These are phyloP conservation scores for Notholithocarpus densiflorus DNA, from an alignment of 306 rosid species.

Conservation along the genomic window DNA sequence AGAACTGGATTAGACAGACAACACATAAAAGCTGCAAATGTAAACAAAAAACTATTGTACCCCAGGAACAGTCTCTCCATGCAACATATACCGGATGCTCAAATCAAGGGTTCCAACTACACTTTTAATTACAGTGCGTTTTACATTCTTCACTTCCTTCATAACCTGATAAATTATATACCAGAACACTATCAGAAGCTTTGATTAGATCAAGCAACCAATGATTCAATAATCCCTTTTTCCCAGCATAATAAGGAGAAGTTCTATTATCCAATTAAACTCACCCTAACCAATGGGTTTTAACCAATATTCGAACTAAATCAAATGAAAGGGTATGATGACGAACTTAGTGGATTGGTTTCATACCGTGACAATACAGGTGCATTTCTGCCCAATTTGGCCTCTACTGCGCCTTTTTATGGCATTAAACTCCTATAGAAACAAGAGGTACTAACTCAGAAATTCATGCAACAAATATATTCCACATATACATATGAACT, in stretches of 20 bases:
- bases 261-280: background rate
- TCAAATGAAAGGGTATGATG: constrained; percentile 11
- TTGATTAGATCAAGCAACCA: background rate
- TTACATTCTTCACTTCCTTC: constrained; percentile 62
- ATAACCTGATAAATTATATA: constrained; percentile 64
- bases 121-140: constrained; percentile 58
- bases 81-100: constrained; percentile 59
- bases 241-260: background rate
- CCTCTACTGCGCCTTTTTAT: constrained; percentile 51
- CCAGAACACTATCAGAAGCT: constrained; percentile 26
- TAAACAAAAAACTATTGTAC: constrained; percentile 33
- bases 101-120: constrained; percentile 91
- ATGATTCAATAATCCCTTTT: background rate
- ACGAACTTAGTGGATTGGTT: background rate
- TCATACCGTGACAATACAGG: constrained; percentile 76
- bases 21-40: background rate
- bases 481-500: background rate
- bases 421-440: constrained; percentile 60
- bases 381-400: constrained; percentile 43
- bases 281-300: background rate
- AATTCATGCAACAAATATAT: constrained; percentile 3
- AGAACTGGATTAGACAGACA: constrained; percentile 8
- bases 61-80: constrained; percentile 94
- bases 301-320: constrained; percentile 10
- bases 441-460: constrained; percentile 16